These are phyloP conservation scores for Boletus fagicola DNA, from an alignment of 768 basidiomycete genomes.

Conservation along the genomic window DNA sequence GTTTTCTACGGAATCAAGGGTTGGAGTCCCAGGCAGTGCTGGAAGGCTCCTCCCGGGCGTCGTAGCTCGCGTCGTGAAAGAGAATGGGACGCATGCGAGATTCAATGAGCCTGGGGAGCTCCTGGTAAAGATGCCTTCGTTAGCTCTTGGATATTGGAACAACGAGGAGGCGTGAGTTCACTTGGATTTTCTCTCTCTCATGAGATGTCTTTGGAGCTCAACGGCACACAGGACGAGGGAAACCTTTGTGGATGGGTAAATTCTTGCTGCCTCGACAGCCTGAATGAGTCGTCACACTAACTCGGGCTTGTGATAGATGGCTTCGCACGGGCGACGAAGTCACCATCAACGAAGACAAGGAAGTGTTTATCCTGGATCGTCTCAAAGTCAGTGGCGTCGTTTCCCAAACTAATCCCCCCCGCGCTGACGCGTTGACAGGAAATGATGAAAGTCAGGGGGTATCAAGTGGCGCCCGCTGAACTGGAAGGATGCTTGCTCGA, in stretches of 20 bases:
- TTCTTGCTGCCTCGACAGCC: not conserved
- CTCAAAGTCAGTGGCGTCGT: conserved; percentile 45
- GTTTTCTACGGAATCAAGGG: conserved; percentile 45
- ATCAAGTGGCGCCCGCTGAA: conserved; percentile 75
- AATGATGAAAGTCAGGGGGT: conserved; percentile 67
- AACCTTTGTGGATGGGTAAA: conserved; percentile 65
- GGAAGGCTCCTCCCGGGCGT: conserved; percentile 53
- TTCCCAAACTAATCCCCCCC: not conserved
- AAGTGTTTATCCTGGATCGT: conserved; percentile 61
- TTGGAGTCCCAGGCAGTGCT: conserved; percentile 53
- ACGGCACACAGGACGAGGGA: conserved; percentile 52
- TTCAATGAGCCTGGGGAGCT: conserved; percentile 63
- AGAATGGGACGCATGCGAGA: conserved; percentile 54
- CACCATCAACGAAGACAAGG: conserved; percentile 49
- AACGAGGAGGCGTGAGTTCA: conserved; percentile 59
- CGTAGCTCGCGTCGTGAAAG: conserved; percentile 51
- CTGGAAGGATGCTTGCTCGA: conserved; percentile 64
- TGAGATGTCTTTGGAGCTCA: not conserved
- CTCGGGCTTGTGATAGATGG: conserved; percentile 45
- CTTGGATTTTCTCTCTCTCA: not conserved
- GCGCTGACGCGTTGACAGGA: conserved; percentile 40
- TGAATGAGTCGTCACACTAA: not conserved
- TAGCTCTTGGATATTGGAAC: conserved; percentile 48
- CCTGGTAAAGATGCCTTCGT: conserved; percentile 41
- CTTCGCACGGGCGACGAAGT: conserved; percentile 69